A percentile compares a stretch with the other conserved stretches of the same genome.
Evolutionary conservation across 345 rosid species (phyloP).

Genomic region (Bretschneidera sinensis): DNA sequence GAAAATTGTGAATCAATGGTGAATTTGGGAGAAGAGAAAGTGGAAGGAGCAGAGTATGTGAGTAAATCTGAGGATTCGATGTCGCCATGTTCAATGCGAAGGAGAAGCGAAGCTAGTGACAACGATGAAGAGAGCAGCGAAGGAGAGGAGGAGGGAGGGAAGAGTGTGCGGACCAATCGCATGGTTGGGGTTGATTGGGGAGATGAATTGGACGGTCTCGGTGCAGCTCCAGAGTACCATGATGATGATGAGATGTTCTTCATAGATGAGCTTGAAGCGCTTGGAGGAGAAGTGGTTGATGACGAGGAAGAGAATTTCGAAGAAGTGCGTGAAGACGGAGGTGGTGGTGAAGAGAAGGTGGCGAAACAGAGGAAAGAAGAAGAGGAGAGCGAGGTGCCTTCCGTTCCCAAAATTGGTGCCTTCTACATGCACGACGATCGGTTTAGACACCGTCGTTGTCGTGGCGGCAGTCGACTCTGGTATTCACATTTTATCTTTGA

Average conservation of each 20-base stretch:
- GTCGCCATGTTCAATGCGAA: constrained; percentile 3
- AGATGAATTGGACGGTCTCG: constrained; percentile 15
- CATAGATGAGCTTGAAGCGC: constrained; percentile 1
- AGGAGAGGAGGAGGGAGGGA: constrained; percentile 3
- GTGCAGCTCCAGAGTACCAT: constrained; percentile 9
- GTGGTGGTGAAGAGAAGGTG: constrained; percentile 2
- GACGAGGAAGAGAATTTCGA: not conserved
- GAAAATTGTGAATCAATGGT: not conserved
- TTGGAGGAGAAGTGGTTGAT: not conserved
- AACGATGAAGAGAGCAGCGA: not conserved
- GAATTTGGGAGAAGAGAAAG: not conserved
- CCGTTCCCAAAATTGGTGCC: constrained; percentile 13
- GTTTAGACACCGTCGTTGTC: constrained; percentile 7
- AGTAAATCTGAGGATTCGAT: constrained; percentile 9
- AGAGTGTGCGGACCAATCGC: not conserved
- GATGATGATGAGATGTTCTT: constrained; percentile 4
- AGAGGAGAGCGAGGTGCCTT: constrained; percentile 7
- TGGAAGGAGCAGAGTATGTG: constrained; percentile 1
- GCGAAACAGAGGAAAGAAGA: constrained; percentile 1
- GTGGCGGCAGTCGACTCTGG: constrained; percentile 1
- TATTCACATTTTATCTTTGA: not conserved
- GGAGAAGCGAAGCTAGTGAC: constrained; percentile 12
- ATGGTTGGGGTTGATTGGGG: constrained; percentile 7
- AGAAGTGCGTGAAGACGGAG: not conserved
- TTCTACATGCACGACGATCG: constrained; percentile 31